Evolutionary conservation across 2,329 filamentous ascomycete genomes (phyloP).

Genomic region (Epichloe gansuensis): DNA sequence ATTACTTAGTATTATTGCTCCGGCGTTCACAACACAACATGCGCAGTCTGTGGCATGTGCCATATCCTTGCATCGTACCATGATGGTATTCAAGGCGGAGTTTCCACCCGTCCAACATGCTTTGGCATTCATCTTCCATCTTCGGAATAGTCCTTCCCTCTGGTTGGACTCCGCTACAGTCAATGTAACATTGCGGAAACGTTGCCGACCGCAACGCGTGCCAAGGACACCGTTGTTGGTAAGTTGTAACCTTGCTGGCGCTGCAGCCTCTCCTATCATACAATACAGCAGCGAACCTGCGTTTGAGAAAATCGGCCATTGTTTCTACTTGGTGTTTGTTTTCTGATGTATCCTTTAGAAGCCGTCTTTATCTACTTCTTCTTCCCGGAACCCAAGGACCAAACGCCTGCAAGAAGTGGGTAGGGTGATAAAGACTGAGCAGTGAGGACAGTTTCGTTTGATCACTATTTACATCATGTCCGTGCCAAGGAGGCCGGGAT

Average conservation of each 20-base stretch:
- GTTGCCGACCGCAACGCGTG: slow-evolving; percentile 30
- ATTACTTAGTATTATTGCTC: too few relatives aligned
- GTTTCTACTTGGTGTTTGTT: slow-evolving; percentile 33
- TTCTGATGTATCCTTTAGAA: slow-evolving; percentile 34
- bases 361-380: slow-evolving; percentile 35
- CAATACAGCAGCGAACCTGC: slow-evolving; percentile 33
- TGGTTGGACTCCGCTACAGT: slow-evolving; percentile 36
- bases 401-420: slow-evolving; percentile 22
- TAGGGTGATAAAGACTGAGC: too few relatives aligned
- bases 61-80: slow-evolving; percentile 28
- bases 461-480: too few relatives aligned
- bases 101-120: slow-evolving; percentile 18
- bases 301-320: slow-evolving; percentile 30
- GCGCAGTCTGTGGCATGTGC: slow-evolving; percentile 3
- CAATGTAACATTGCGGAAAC: slow-evolving; percentile 37
- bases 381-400: slow-evolving; percentile 35
- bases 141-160: slow-evolving; percentile 39
- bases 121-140: slow-evolving; percentile 36
- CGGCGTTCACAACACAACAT: too few relatives aligned
- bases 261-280: slow-evolving; percentile 26
- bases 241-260: slow-evolving; percentile 24
- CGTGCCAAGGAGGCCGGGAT: too few relatives aligned
- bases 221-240: slow-evolving; percentile 31
- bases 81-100: slow-evolving; percentile 7
- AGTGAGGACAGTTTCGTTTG: too few relatives aligned